Evolutionary conservation across 352 stramenopile species (phyloP).

Genomic region (Blastocystis sp.): DNA sequence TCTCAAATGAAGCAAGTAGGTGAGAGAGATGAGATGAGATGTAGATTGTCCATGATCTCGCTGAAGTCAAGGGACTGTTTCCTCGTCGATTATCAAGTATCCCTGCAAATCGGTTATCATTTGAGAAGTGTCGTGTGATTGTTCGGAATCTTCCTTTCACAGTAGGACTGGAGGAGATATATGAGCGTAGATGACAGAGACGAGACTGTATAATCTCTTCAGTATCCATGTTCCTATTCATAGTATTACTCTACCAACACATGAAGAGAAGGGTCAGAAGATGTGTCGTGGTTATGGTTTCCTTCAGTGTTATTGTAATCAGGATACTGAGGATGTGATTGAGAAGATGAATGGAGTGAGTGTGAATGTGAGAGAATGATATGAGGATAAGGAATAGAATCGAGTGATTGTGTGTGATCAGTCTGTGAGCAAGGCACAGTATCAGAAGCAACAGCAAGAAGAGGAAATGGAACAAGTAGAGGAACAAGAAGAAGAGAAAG

Average conservation of each 20-base stretch:
- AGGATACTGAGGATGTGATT: not conserved
- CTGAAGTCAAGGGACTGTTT: not conserved
- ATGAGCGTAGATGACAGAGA: not conserved
- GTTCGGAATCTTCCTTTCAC: constrained; percentile 49
- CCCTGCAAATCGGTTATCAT: not conserved
- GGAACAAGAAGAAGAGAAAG: not conserved
- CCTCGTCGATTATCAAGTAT: constrained; percentile 34
- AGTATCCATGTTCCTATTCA: not conserved
- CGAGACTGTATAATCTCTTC: constrained; percentile 25
- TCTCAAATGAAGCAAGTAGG: constrained; percentile 26
- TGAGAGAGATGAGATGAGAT: not conserved
- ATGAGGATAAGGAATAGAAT: constrained; percentile 54
- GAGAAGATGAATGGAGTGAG: constrained; percentile 17
- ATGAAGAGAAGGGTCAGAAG: not conserved
- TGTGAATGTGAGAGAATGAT: constrained; percentile 63
- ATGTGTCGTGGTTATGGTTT: not conserved
- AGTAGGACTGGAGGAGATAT: not conserved
- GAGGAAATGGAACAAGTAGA: too few relatives aligned
- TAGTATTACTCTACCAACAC: not conserved
- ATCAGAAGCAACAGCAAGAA: constrained; percentile 61
- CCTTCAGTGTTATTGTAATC: constrained; percentile 35
- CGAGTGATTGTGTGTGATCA: constrained; percentile 64
- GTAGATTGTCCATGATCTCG: constrained; percentile 23
- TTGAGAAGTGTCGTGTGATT: constrained; percentile 58
- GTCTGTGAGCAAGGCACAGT: constrained; percentile 64